Evolutionary conservation across 352 stramenopile genomes (phyloP).

Genomic region (Pythium aquatile): DNA sequence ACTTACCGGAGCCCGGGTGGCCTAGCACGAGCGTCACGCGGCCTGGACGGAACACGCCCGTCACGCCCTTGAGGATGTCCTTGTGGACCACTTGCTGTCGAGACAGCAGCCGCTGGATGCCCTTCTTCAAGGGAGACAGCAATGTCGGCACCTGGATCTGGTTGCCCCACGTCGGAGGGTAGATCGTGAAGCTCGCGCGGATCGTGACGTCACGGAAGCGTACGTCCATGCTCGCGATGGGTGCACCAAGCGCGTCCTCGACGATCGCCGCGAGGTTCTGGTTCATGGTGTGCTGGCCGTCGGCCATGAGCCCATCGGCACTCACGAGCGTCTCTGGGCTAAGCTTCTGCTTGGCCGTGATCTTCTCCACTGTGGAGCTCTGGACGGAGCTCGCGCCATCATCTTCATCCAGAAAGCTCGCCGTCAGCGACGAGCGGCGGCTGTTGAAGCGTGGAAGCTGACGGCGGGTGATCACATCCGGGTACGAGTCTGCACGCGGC

Average conservation of each 20-base stretch:
- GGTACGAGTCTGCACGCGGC: conserved; percentile 13
- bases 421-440: conserved; percentile 18
- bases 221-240: conserved; percentile 52
- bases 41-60: conserved; percentile 42
- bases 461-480: conserved; percentile 19
- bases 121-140: conserved; percentile 33
- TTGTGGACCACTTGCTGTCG: conserved; percentile 37
- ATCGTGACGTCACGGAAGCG: conserved; percentile 53
- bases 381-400: conserved; percentile 7
- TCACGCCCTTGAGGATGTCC: conserved; percentile 48
- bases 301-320: conserved; percentile 44
- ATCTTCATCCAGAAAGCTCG: conserved; percentile 14
- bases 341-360: conserved; percentile 13
- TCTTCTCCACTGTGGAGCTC: conserved; percentile 3
- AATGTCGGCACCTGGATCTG: conserved; percentile 40
- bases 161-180: conserved; percentile 2
- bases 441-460: conserved; percentile 37
- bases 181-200: conserved; percentile 28
- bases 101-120: conserved; percentile 18
- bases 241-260: conserved; percentile 38
- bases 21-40: conserved; percentile 57
- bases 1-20: conserved; percentile 42
- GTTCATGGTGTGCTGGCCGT: conserved; percentile 53
- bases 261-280: conserved; percentile 38
- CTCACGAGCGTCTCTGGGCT: conserved; percentile 36